These are phyloP conservation scores for Rhizopogon vesiculosus DNA, from an alignment of 768 basidiomycete genomes.

Conservation along the genomic window DNA sequence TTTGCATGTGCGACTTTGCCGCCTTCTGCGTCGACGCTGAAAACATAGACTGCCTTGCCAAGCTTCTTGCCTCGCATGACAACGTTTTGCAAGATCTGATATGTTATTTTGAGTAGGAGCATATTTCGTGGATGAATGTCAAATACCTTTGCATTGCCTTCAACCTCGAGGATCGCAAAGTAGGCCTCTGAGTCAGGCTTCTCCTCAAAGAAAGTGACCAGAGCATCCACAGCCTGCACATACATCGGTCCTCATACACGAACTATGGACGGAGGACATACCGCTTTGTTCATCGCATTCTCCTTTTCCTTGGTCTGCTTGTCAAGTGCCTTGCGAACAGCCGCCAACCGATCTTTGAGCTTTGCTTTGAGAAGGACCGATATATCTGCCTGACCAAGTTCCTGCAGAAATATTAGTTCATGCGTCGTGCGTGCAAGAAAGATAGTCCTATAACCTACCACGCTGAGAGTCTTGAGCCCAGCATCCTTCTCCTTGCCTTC, in stretches of 20 bases:
- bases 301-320: conserved; percentile 84
- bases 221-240: conserved; percentile 60
- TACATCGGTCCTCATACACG: not conserved
- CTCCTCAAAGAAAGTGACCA: conserved; percentile 72
- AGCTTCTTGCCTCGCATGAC: conserved; percentile 76
- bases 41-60: conserved; percentile 81
- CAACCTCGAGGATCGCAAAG: conserved; percentile 66
- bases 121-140: not conserved
- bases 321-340: conserved; percentile 77
- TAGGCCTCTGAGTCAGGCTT: conserved; percentile 68
- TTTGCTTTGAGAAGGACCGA: conserved; percentile 79
- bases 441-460: conserved; percentile 44
- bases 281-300: conserved; percentile 70
- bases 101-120: conserved; percentile 1
- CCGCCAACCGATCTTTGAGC: conserved; percentile 67
- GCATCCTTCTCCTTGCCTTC: conserved; percentile 80
- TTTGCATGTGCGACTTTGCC: conserved; percentile 87
- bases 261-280: conserved; percentile 25
- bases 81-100: conserved; percentile 73
- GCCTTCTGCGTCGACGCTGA: conserved; percentile 67
- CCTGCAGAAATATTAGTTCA: conserved; percentile 40
- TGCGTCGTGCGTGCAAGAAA: not conserved
- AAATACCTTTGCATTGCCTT: conserved; percentile 80
- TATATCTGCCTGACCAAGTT: conserved; percentile 85
- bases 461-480: conserved; percentile 75